Percentiles rank a stretch among this genome's conserved stretches.
Evolutionary conservation across 2,329 filamentous ascomycete genomes (phyloP).

Genomic region (Botrytis porri): DNA sequence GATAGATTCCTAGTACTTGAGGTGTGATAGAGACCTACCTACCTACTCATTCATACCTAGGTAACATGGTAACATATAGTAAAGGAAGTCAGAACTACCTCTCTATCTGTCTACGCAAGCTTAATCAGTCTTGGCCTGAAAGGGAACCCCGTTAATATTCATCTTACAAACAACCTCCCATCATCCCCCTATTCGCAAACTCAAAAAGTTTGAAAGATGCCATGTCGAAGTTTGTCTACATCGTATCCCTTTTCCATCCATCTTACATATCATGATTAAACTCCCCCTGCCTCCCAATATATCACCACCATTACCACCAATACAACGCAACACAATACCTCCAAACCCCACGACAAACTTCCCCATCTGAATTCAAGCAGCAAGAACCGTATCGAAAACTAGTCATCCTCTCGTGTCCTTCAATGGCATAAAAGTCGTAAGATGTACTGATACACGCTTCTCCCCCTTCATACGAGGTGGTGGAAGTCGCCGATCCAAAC

Average conservation of each 20-base stretch:
- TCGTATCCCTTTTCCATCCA: not conserved
- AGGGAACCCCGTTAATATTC: not conserved
- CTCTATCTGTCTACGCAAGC: no score
- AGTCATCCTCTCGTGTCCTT: constrained; percentile 7
- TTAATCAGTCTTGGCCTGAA: not conserved
- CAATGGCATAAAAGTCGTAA: constrained; percentile 16
- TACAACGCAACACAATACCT: not conserved
- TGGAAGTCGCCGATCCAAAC: constrained; percentile 12
- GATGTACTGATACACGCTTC: constrained; percentile 7
- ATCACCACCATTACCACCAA: not conserved
- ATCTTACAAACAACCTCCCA: not conserved
- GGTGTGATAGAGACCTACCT: not conserved
- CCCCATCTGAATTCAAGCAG: not conserved
- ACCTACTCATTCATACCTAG: no score
- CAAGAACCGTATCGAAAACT: not conserved
- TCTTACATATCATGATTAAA: not conserved
- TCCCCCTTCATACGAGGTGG: not conserved
- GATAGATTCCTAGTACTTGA: no score
- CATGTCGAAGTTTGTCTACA: not conserved
- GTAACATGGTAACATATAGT: not conserved
- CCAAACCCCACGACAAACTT: not conserved
- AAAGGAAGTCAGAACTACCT: no score
- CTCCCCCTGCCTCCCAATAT: not conserved
- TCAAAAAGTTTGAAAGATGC: not conserved
- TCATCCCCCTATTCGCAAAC: constrained; percentile 9